Evolutionary conservation across 2,329 filamentous ascomycete species (phyloP).

Genomic region (Botrytis hyacinthi): DNA sequence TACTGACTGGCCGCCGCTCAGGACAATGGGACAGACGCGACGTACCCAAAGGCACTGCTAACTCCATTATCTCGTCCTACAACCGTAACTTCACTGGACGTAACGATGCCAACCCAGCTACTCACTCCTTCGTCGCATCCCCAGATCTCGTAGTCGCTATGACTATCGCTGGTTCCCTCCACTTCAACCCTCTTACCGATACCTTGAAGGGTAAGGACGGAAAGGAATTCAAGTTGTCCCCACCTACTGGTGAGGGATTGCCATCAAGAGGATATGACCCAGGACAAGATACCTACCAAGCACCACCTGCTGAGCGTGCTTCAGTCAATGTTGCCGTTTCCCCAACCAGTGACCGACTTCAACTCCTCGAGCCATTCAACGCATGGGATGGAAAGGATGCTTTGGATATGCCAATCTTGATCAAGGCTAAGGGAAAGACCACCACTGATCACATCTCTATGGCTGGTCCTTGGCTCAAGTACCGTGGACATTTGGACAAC

Average conservation of each 20-base stretch:
- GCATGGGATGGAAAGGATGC: constrained; percentile 93
- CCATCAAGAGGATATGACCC: constrained; percentile 83
- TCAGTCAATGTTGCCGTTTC: constrained; percentile 77
- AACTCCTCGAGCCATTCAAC: constrained; percentile 82
- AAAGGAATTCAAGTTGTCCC: constrained; percentile 87
- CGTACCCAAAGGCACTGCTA: constrained; percentile 70
- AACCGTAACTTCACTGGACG: constrained; percentile 99
- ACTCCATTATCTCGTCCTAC: constrained; percentile 98
- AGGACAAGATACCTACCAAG: constrained; percentile 92
- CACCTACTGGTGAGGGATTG: constrained; percentile 78
- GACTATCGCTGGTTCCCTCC: constrained; percentile 76
- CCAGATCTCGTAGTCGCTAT: constrained; percentile 87
- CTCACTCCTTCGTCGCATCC: constrained; percentile 89
- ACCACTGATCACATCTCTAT: constrained; percentile 97
- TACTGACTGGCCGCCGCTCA: constrained; percentile 21
- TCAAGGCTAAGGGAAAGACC: constrained; percentile 95
- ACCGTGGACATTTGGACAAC: constrained; percentile 98
- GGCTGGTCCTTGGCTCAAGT: constrained; percentile 97
- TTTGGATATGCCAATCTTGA: constrained; percentile 79
- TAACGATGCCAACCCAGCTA: constrained; percentile 94
- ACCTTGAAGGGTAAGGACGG: constrained; percentile 91
- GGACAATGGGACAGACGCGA: constrained; percentile 94
- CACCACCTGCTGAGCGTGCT: constrained; percentile 76
- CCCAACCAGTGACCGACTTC: constrained; percentile 88
- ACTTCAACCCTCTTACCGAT: constrained; percentile 95